Evolutionary conservation across 2,329 filamentous ascomycete genomes (phyloP).

Genomic region (Ophiostoma tasmaniense): DNA sequence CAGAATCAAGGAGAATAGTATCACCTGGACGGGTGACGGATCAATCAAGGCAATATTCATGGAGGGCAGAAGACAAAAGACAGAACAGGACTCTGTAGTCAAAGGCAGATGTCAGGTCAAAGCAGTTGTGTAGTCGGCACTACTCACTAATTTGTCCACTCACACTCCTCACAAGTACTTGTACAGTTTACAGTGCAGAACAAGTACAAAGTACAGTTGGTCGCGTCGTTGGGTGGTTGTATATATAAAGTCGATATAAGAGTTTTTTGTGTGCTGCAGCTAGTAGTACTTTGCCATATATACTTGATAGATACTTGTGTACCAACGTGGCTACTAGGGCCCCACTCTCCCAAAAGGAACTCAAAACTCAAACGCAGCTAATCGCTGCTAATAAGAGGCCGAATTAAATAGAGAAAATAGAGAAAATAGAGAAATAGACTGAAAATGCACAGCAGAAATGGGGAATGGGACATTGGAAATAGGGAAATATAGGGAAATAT

Average conservation of each 20-base stretch:
- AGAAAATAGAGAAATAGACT: background rate
- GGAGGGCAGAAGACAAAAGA: too few species aligned
- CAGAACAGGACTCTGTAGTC: too few species aligned
- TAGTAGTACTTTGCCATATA: too few species aligned
- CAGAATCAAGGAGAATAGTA: too few species aligned
- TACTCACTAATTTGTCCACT: background rate
- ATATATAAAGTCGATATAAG: constrained; percentile 5
- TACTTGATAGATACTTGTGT: background rate
- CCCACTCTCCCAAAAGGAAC: background rate
- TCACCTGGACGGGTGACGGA: too few species aligned
- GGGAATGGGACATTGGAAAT: too few species aligned
- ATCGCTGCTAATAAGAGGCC: background rate
- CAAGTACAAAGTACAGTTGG: background rate
- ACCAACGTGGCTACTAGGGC: background rate
- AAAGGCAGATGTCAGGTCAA: too few species aligned
- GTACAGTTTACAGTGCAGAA: background rate
- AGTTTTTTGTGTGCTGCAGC: background rate
- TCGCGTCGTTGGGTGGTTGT: background rate
- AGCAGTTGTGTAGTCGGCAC: too few species aligned
- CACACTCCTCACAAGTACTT: background rate
- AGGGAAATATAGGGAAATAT: too few species aligned
- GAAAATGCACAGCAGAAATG: too few species aligned
- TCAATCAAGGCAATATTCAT: too few species aligned
- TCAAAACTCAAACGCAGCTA: too few species aligned
- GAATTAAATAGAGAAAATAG: background rate